A percentile compares a stretch with the other conserved stretches of the same genome.
Conservation (phyloP, 306 rosid genomes). For the Casuarina glauca region DNA sequence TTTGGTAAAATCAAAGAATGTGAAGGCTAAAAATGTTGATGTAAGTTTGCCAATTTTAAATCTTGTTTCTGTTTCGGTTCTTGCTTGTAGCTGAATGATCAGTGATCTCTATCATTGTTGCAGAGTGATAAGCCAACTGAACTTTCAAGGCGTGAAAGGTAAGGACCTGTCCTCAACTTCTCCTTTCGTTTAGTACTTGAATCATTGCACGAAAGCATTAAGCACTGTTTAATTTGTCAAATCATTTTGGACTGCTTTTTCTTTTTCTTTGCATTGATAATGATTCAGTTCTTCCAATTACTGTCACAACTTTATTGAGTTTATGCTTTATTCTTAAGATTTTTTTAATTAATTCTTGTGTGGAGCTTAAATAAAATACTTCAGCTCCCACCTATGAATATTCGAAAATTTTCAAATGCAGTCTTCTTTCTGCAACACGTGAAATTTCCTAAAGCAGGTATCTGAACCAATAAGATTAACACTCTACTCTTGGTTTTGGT, state of each 20-base stretch:
- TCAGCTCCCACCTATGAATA: background rate
- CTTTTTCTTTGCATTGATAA: background rate
- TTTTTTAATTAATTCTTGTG: background rate
- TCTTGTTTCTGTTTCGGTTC: slow-evolving; percentile 5
- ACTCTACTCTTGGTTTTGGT: background rate
- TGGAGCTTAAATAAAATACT: background rate
- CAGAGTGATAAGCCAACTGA: slow-evolving; percentile 58
- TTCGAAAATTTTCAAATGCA: background rate
- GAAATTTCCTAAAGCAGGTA: background rate
- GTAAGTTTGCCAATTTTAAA: slow-evolving; percentile 35
- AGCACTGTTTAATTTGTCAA: background rate
- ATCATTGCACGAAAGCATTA: background rate
- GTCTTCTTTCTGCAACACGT: background rate
- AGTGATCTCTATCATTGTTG: background rate
- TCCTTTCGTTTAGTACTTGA: background rate
- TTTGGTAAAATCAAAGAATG: slow-evolving; percentile 46
- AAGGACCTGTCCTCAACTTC: background rate
- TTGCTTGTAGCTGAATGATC: background rate
- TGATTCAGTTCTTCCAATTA: background rate
- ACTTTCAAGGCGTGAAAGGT: slow-evolving; percentile 88
- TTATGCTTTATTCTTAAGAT: background rate
- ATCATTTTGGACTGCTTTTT: background rate
- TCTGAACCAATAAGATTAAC: background rate
- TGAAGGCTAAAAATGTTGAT: slow-evolving; percentile 57
- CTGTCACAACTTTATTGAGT: background rate